A percentile compares a stretch with the other conserved stretches of the same genome.
phyloP scores from a whole-genome alignment of 768 basidiomycete species.

The Gloeopeniophorella convolvens region DNA sequence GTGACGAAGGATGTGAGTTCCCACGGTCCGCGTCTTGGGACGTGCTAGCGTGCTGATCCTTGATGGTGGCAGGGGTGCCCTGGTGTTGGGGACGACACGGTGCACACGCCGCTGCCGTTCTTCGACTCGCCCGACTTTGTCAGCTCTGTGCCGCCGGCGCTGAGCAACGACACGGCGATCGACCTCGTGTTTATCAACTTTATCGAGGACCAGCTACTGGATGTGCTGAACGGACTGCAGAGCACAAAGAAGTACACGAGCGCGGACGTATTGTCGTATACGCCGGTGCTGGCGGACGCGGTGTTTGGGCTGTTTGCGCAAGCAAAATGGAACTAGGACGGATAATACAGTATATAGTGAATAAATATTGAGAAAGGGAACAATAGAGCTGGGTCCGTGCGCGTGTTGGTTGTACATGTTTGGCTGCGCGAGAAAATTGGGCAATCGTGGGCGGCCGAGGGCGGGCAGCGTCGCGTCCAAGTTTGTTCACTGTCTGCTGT shows the following conservation, averaged over 20 bases:
- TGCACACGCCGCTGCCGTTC: constrained; percentile 55
- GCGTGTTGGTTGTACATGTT: too few species aligned
- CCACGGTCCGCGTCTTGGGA: not conserved
- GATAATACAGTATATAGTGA: not conserved
- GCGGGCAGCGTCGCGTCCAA: too few species aligned
- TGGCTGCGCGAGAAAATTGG: too few species aligned
- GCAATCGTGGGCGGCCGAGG: too few species aligned
- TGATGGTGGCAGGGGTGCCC: constrained; percentile 49
- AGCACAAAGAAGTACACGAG: constrained; percentile 41
- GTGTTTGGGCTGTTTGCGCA: constrained; percentile 55
- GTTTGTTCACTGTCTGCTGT: too few species aligned
- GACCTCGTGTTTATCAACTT: constrained; percentile 78
- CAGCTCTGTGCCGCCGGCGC: constrained; percentile 45
- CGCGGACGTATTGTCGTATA: constrained; percentile 50
- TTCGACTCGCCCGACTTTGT: constrained; percentile 52
- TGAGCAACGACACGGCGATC: constrained; percentile 43
- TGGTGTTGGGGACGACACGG: constrained; percentile 67
- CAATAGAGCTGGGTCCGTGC: too few species aligned
- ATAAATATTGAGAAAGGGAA: too few species aligned
- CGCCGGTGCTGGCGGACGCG: constrained; percentile 41
- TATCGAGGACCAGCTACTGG: constrained; percentile 46
- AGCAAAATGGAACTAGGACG: constrained; percentile 27
- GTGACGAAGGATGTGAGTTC: constrained; percentile 60
- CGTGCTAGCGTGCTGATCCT: too few species aligned
- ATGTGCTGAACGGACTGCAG: constrained; percentile 52